These are phyloP conservation scores for Paecilomyces sp. DNA, from an alignment of 2,329 filamentous ascomycete genomes.

Conservation along the genomic window DNA sequence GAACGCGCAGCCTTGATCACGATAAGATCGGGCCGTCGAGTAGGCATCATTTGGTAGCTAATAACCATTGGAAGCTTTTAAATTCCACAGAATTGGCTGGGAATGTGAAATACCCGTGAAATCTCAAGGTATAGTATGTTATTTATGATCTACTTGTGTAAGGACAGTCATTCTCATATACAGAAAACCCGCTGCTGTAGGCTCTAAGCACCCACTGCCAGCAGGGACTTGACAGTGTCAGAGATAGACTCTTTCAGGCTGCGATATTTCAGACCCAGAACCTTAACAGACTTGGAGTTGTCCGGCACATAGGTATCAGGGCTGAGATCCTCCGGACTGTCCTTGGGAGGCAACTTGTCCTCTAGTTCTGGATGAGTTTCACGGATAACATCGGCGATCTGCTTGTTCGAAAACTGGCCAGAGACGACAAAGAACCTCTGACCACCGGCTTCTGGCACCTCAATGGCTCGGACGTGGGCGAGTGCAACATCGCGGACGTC, in stretches of 20 bases:
- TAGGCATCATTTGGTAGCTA: not conserved
- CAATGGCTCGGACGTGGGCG: constrained; percentile 41
- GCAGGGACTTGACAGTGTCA: constrained; percentile 30
- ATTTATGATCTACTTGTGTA: not conserved
- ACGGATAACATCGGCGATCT: constrained; percentile 34
- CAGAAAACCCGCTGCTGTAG: not conserved
- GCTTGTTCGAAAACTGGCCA: constrained; percentile 36
- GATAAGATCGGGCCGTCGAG: not conserved
- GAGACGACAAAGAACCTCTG: constrained; percentile 40
- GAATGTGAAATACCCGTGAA: not conserved
- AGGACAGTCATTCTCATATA: not conserved
- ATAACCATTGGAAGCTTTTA: not conserved
- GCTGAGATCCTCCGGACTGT: constrained; percentile 22
- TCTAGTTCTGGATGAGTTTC: constrained; percentile 36
- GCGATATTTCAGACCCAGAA: constrained; percentile 35
- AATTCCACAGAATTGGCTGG: not conserved
- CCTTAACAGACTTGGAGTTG: constrained; percentile 32
- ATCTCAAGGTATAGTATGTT: no score
- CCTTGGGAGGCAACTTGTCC: constrained; percentile 32
- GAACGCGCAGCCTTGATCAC: constrained; percentile 6
- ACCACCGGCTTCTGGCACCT: constrained; percentile 37
- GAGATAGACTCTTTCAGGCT: constrained; percentile 29
- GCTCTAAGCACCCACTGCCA: constrained; percentile 24
- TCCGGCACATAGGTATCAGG: constrained; percentile 25
- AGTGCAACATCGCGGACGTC: constrained; percentile 43